Base-by-base conservation (phyloP, 192 early-diverging fungal genomes). In the Backusella macrospora region DNA sequence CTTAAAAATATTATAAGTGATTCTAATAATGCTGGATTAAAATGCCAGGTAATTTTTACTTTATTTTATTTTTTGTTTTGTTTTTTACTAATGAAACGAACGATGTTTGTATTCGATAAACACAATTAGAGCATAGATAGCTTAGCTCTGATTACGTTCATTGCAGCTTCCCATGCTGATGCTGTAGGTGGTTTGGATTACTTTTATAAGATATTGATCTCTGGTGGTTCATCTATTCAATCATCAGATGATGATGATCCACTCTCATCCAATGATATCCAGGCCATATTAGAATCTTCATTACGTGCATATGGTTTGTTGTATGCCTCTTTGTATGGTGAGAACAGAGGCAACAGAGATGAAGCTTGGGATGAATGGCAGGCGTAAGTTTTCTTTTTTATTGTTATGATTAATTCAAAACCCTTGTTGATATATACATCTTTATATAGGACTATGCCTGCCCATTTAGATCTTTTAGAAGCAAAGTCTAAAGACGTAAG, bases 281-380 rank as follows among this genome's bases (percentile, higher is more conserved):
- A 66, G 40, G 43, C 42, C 40, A 23, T 66, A 43, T 39, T 66
- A 9, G 65, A 66, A 44, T 42, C 37, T 13, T 42, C 38, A 13
- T 40, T 66, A n/a, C 37, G 65, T 66, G 29, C 65, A 39, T 66
- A 66, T 23, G 65, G 65, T 21, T 13, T 66, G 38, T 14, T 66
- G 4, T 66, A 66, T 66, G 65, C 65, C 43, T 66, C 65, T 21
- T 66, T 66, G 40, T 66, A 66, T 43, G 65, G 65, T 66, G 65
- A 66, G n/a, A 43, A 43, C 8, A 39, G 65, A 43, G 65, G 40
- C 0, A 66, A 39, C 37, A 42, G 18, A 21, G 40, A 66, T 66
- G 65, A 66, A 21, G 65, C 65, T 21, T 42, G 65, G 42, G 65
- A 66, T 66, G 65, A 66, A 39, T 43, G 38, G 38, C 65, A 43